Base-by-base conservation (phyloP, 495 filamentous ascomycete species). In the Podospora tetraspora region DNA sequence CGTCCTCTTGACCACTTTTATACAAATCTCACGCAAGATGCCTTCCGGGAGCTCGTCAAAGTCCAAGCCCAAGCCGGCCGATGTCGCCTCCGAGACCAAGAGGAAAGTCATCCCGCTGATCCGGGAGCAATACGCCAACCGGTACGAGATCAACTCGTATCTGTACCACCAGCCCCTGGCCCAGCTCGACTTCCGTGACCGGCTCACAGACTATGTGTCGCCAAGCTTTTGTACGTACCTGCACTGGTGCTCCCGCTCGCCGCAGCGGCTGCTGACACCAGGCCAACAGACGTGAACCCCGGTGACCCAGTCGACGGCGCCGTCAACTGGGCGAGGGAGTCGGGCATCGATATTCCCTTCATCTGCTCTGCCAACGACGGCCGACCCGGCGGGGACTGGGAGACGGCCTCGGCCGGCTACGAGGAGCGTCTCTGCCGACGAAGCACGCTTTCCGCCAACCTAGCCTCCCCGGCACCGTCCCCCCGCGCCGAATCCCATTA, bases 301-400 rank as follows among this genome's bases (percentile, higher is more conserved):
- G 89, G 87, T 3, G 89, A 92, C 70, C 89, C 89, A 7, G 86
- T 91, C n/a, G 86, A 92, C 73, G 85, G 86, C 23, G 85, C 89
- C 6, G 73, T 91, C 62, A 81, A 84, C 66, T 92, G 89, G 89
- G 83, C 69, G 23, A 58, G 66, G 68, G 68, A 66, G 57, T 67
- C 62, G 64, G 73, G 66, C 52, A 74, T 61, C 23, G 71, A 73
- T 32, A 85, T 93, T 64, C 87, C 90, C 7, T 87, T 92, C 37
- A 86, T 93, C 67, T 92, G 89, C 71, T 86, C 88, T 62, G 90
- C 90, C 12, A 89, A 92, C 73, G 90, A 93, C 72, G 90, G 88
- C 69, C 82, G 90, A 32, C 80, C 90, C 1, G 90, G 90, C 0
- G 90, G 90, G 3, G 90, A 92, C 68, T 93, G 90, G 90, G 90